These are phyloP conservation scores for Cercospora beticola DNA, from an alignment of 2,329 filamentous ascomycete genomes.

Conservation along the genomic window DNA sequence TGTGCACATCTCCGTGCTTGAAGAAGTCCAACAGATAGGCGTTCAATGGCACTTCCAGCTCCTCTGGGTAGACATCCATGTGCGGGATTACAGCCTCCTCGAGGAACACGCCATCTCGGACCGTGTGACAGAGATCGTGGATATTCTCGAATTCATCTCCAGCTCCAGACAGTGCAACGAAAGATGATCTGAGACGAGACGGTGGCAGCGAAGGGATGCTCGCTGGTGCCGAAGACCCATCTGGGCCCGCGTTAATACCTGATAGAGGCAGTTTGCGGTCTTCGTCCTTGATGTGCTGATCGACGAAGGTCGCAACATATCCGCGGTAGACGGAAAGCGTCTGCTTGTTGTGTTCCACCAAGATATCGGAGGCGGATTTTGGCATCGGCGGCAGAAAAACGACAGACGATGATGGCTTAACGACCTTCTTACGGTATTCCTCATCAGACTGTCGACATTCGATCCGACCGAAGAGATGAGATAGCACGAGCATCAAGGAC, in stretches of 20 bases:
- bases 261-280: slow-evolving; percentile 63
- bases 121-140: slow-evolving; percentile 64
- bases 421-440: slow-evolving; percentile 50
- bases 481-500: slow-evolving; percentile 67
- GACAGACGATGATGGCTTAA: slow-evolving; percentile 61
- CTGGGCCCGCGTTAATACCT: slow-evolving; percentile 46
- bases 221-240: slow-evolving; percentile 28
- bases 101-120: slow-evolving; percentile 68
- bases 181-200: slow-evolving; percentile 61
- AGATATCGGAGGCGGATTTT: slow-evolving; percentile 53
- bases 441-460: slow-evolving; percentile 50
- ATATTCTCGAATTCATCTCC: slow-evolving; percentile 64
- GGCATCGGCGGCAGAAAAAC: slow-evolving; percentile 67
- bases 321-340: slow-evolving; percentile 65
- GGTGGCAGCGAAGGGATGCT: slow-evolving; percentile 38
- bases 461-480: slow-evolving; percentile 68
- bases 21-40: slow-evolving; percentile 75
- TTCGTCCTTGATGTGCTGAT: slow-evolving; percentile 58
- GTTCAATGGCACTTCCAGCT: slow-evolving; percentile 58
- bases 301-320: slow-evolving; percentile 68
- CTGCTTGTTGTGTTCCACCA: slow-evolving; percentile 63
- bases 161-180: slow-evolving; percentile 69
- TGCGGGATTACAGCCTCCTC: slow-evolving; percentile 72
- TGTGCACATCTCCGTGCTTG: slow-evolving; percentile 65
- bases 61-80: slow-evolving; percentile 60